Conservation (phyloP, 306 rosid genomes). For the Purshia tridentata region DNA sequence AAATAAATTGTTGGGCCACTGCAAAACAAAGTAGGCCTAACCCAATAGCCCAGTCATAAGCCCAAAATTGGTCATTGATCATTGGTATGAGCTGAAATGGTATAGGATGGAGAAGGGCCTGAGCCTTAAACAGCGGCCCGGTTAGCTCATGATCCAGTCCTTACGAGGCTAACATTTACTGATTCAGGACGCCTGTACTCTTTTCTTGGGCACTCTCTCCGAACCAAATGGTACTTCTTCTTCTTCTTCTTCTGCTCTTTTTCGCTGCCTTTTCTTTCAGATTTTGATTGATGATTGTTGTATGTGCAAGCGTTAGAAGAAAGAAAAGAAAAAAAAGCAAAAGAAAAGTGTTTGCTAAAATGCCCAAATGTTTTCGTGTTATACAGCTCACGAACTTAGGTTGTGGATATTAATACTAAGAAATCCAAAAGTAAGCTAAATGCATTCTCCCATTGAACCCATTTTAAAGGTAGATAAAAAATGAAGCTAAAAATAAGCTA, state of each 20-base stretch:
- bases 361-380: background rate
- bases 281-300: background rate
- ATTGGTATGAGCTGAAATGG: too few relatives aligned
- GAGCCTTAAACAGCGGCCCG: too few relatives aligned
- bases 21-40: background rate
- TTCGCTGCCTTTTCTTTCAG: background rate
- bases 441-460: background rate
- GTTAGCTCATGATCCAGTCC: background rate
- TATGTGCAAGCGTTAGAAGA: background rate
- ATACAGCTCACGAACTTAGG: background rate
- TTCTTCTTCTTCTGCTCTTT: background rate
- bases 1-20: too few relatives aligned
- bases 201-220: background rate
- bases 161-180: background rate
- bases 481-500: background rate
- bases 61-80: background rate
- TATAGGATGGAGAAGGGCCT: too few relatives aligned
- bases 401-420: background rate
- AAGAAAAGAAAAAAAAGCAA: background rate
- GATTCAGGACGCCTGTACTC: background rate
- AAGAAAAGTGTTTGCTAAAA: background rate
- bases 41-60: background rate
- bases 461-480: too few relatives aligned
- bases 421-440: background rate
- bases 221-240: conserved; percentile 11